Evolutionary conservation across 192 early-diverging fungal genomes (phyloP), one percentile per base, ranked within the genome.

Genomic region (Mycoemilia scoparia): DNA sequence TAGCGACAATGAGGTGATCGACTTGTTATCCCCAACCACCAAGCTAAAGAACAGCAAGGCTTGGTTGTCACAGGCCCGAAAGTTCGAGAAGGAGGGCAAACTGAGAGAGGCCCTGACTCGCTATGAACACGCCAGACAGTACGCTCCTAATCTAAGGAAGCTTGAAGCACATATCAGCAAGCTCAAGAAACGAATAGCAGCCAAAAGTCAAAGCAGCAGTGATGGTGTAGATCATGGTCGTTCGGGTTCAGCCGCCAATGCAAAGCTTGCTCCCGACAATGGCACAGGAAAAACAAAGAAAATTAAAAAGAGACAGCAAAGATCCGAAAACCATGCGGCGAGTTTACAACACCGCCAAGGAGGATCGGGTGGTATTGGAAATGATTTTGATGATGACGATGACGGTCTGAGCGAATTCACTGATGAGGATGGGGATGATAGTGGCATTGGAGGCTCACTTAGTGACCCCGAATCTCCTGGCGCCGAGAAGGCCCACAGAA

Each of bases 1-100:
- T 0, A 56, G 23, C 23, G 16, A 16, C 16, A 38, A 46, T 27
- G 41, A 39, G 16, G 57, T 62, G 5, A 37, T 61, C 5, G 58
- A 65, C 11, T 24, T 70, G 29, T 57, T 70, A 18, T 65, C 66
- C 15, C 68, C 68, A 8, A 54, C 57, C 7, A 70, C 68, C 0
- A 70, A 70, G 33, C 61, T 60, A 12, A 70, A 70, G 31, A 70
- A 56, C 12, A 64, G 57, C 32, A 51, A 54, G 7, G 68, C 65
- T 0, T 60, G 58, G 49, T 55, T 67, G 11, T 56, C 54, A 23
- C 45, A 60, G 17, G 68, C 55, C 9, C 44, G 59, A n/a, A 52
- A 58, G 43, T 46, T 64, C 4, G 64, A 70, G 32, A 51, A 60
- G 13, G 38, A 56, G 13, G 59, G 59, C 23, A 43, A 68, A 1